Evolutionary conservation across 2,329 filamentous ascomycete species (phyloP), one percentile per base, ranked within the genome.

Genomic region (Parastagonospora nodorum): DNA sequence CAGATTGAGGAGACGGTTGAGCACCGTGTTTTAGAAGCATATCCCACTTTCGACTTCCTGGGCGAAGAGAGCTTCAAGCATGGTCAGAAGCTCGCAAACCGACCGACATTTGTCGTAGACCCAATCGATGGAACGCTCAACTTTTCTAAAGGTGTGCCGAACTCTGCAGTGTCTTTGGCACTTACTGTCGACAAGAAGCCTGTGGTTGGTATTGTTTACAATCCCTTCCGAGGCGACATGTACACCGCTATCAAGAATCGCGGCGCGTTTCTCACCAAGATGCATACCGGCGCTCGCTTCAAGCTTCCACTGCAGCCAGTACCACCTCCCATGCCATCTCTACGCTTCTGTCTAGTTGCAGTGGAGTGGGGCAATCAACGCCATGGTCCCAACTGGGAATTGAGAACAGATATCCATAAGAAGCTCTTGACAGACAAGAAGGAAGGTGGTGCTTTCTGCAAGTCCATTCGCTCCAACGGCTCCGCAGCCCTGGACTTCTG

Each of bases 1-100:
- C 78, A 79, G 1, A 77, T 84, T 5, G 82, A 84, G 55, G 69
- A 68, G 1, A 79, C 80, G 75, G 77, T 83, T 16, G 77, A 75
- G 7, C 54, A 63, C 0, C 68, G 71, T 4, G 69, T 83, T n/a
- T 66, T 61, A 24, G 49, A 67, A 2, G 70, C 71, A 47, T 83
- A 80, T 50, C 81, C 81, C 0, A 33, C 69, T 29, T 79, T 77
- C 52, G 61, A 67, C 58, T 75, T 75, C 45, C 63, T 74, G 0
- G 73, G 73, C n/a, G 73, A 75, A 46, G 72, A 75, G 50, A 66
- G 67, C 0, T 68, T 61, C 57, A 70, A 68, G 41, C 53, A 61
- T 9, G 65, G 66, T 14, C 64, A 68, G 15, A 66, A 66, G 49
- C 63, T 75, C 2, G 50, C 51, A 0, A 55, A 67, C 38, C 42